Base-by-base conservation (phyloP, 176 grass and related monocot genomes). In the Microstegium vimineum region DNA sequence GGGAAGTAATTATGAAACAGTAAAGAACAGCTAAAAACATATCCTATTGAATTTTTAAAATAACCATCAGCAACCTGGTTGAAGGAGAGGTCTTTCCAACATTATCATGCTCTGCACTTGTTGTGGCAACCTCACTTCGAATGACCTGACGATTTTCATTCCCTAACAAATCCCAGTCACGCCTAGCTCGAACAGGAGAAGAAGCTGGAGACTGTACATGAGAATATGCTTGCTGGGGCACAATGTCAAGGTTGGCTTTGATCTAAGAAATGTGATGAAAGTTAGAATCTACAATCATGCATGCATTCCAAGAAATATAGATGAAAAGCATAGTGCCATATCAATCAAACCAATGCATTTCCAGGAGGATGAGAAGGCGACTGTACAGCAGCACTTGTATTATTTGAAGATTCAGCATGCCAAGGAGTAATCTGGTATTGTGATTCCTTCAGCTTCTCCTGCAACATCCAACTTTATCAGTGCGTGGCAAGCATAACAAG, bases 381-480 rank as follows among this genome's bases (percentile, higher is more conserved):
- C 66, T 86, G 88, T 56, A 33, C 83, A 77, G 89, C 90, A 84
- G 89, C 81, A 84, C 45, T 80, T 76, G 90, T 70, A 89, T 90
- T 93, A 54, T 97, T 94, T 80, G 92, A 91, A 83, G 82, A 90
- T 63, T 98, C 95, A 15, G 86, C 70, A 75, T 51, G 79, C 86
- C 89, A 91, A 52, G 95, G 92, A 69, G 89, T 82, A 86, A 98
- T 88, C 80, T 98, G 95, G 86, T 98, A 98, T 57, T 98, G 95
- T 81, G 90, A 98, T 71, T 95, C 95, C 85, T 93, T 94, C 74
- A 98, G 52, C 90, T 95, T 98, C 83, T 98, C 95, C 95, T 98
- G 66, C 82, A 95, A 57, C 63, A 74, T 66, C 47, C 61, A 87
- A 87, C 69, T 80, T 68, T 85, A 31, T 57, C 9, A 20, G 27